A percentile compares a stretch with the other conserved stretches of the same genome.
These are phyloP conservation scores for Paratinospora sagittata DNA, from an alignment of 164 flowering plant genomes.

Conservation along the genomic window DNA sequence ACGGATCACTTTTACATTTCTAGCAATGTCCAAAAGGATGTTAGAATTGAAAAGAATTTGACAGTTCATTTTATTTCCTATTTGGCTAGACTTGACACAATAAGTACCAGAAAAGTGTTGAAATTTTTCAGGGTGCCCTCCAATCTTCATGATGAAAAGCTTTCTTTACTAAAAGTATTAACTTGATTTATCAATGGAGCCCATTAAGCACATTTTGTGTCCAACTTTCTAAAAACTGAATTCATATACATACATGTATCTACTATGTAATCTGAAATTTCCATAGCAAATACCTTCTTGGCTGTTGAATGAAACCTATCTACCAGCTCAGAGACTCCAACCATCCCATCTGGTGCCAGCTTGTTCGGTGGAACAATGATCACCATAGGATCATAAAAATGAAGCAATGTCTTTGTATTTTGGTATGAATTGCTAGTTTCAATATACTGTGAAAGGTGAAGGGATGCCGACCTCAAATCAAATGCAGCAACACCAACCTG, in stretches of 20 bases:
- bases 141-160: not conserved
- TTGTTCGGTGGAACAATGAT: conserved; percentile 88
- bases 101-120: too few species aligned
- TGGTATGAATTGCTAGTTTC: conserved; percentile 95
- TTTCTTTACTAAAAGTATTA: not conserved
- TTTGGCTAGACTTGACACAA: not conserved
- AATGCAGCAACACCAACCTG: conserved; percentile 98
- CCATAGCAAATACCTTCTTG: conserved; percentile 58
- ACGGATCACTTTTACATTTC: too few species aligned
- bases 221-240: not conserved
- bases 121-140: not conserved
- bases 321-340: conserved; percentile 81
- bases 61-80: too few species aligned
- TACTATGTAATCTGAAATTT: not conserved
- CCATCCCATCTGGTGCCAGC: conserved; percentile 85
- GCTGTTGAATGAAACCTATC: conserved; percentile 52
- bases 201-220: not conserved
- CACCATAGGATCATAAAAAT: conserved; percentile 82
- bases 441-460: conserved; percentile 95
- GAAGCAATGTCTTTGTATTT: conserved; percentile 85
- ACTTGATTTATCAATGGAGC: not conserved
- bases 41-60: too few species aligned
- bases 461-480: conserved; percentile 84
- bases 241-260: too few species aligned
- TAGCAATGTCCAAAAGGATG: too few species aligned